Conservation (phyloP, 2,329 filamentous ascomycete genomes). For the Arachnopeziza araneosa region DNA sequence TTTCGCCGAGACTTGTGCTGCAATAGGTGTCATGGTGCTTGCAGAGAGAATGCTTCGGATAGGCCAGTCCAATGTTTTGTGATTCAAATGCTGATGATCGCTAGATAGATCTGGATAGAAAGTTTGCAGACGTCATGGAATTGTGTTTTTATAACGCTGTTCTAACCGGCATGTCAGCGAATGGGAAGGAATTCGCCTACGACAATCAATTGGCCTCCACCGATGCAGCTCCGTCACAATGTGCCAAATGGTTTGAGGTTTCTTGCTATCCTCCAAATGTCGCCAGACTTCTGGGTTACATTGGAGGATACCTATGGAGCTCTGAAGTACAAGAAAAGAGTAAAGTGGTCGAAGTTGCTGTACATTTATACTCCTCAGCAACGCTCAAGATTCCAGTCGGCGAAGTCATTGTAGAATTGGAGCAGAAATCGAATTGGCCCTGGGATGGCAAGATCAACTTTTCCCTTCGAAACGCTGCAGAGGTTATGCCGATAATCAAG, state of each 20-base stretch:
- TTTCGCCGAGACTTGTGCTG: constrained; percentile 57
- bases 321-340: constrained; percentile 29
- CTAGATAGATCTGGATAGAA: constrained; percentile 43
- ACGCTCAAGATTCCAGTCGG: constrained; percentile 36
- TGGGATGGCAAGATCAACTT: constrained; percentile 49
- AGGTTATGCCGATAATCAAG: constrained; percentile 36
- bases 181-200: constrained; percentile 55
- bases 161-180: constrained; percentile 49
- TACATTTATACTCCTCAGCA: constrained; percentile 52
- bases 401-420: constrained; percentile 35
- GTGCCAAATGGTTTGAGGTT: constrained; percentile 53
- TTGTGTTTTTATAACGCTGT: constrained; percentile 55
- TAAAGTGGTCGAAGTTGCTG: constrained; percentile 39
- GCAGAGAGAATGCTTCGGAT: constrained; percentile 49
- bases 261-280: constrained; percentile 59
- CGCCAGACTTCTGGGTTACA: constrained; percentile 46
- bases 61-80: constrained; percentile 7
- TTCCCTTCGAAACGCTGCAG: constrained; percentile 31
- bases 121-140: constrained; percentile 55
- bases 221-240: constrained; percentile 41
- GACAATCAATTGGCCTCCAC: constrained; percentile 55
- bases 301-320: constrained; percentile 52
- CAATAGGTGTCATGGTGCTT: constrained; percentile 55
- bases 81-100: not conserved
- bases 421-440: constrained; percentile 51